Evolutionary conservation across 352 stramenopile genomes (phyloP).

Genomic region (Phytophthora uliginosa): DNA sequence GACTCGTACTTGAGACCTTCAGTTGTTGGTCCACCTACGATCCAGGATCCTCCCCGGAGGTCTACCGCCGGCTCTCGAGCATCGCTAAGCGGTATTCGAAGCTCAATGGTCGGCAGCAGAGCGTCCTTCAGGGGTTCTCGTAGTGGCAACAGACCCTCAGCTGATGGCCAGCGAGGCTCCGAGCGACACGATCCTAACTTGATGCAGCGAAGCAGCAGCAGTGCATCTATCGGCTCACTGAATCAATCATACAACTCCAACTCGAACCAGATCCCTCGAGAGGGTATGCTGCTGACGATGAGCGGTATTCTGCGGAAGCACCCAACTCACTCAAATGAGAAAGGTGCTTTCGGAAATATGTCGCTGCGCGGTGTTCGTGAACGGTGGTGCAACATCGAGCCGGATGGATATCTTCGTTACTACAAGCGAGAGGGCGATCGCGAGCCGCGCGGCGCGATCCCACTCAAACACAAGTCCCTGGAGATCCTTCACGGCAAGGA

Average conservation of each 20-base stretch:
- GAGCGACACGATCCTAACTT: slow-evolving; percentile 43
- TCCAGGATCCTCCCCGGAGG: slow-evolving; percentile 35
- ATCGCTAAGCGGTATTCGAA: slow-evolving; percentile 43
- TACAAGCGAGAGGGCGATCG: slow-evolving; percentile 88
- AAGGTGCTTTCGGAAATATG: slow-evolving; percentile 83
- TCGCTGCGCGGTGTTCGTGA: slow-evolving; percentile 78
- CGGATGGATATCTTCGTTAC: slow-evolving; percentile 71
- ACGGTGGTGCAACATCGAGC: slow-evolving; percentile 79
- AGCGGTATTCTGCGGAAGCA: slow-evolving; percentile 79
- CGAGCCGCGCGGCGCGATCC: slow-evolving; percentile 73
- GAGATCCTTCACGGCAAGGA: slow-evolving; percentile 80
- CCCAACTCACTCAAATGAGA: slow-evolving; percentile 84
- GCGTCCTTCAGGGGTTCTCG: slow-evolving; percentile 30
- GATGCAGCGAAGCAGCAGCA: slow-evolving; percentile 59
- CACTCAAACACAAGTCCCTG: slow-evolving; percentile 69
- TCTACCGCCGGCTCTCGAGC: slow-evolving; percentile 41
- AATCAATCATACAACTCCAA: slow-evolving; percentile 67
- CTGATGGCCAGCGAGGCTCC: slow-evolving; percentile 31
- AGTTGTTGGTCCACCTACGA: slow-evolving; percentile 31
- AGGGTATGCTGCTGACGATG: slow-evolving; percentile 49
- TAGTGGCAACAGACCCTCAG: slow-evolving; percentile 10
- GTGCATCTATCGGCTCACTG: slow-evolving; percentile 62
- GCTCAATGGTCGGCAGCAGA: slow-evolving; percentile 30
- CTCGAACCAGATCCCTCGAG: slow-evolving; percentile 46
- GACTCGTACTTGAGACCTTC: slow-evolving; percentile 47